These are phyloP conservation scores for Trichophyton mentagrophytes DNA, from an alignment of 2,329 filamentous ascomycete species.

Conservation along the genomic window DNA sequence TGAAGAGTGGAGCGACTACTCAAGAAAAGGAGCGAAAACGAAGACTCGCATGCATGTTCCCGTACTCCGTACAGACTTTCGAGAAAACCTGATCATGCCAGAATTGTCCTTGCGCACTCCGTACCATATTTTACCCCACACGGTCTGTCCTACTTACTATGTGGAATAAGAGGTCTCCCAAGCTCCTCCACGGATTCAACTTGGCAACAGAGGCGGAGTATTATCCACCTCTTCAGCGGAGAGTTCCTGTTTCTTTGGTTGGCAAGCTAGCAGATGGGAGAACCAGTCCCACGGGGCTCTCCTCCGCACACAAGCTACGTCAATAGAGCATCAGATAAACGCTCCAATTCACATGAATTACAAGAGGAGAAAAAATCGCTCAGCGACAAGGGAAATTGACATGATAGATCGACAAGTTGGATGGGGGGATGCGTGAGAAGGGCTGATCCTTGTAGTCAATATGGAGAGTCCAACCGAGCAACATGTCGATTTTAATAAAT, in stretches of 20 bases:
- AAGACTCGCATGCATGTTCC: not conserved
- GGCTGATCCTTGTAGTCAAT: not conserved
- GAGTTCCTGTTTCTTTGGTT: not conserved
- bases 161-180: not conserved
- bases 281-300: not conserved
- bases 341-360: not conserved
- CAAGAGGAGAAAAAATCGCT: not conserved
- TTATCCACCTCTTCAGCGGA: not conserved
- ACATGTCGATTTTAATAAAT: not conserved
- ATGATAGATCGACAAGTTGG: not conserved
- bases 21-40: constrained; percentile 1
- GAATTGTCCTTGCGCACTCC: not conserved
- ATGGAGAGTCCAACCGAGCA: not conserved
- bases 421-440: not conserved
- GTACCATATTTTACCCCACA: too few relatives aligned
- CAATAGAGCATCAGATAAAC: not conserved
- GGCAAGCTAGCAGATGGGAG: not conserved
- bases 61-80: not conserved
- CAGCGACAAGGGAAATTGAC: not conserved
- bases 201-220: constrained; percentile 1
- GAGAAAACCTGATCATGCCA: not conserved
- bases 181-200: not conserved
- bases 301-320: not conserved
- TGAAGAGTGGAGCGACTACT: not conserved
- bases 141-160: not conserved